Base-by-base conservation (phyloP, 2,329 filamentous ascomycete species). In the Aspergillus unguis region DNA sequence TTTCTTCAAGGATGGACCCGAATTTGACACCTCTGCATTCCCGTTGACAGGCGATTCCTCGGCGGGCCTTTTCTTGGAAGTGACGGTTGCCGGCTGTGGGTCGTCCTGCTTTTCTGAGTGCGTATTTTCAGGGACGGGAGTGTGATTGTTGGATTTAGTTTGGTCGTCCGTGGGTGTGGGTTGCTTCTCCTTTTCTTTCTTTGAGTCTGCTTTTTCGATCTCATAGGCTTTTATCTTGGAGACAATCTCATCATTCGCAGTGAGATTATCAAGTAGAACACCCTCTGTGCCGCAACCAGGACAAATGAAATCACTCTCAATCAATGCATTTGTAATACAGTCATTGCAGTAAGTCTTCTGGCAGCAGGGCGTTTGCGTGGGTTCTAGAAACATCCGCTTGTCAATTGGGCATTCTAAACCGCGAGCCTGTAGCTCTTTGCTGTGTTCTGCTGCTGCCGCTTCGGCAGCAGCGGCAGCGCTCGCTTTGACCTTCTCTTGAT, bases 341-440 rank as follows among this genome's bases (percentile, higher is more conserved):
- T 96, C 91, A 84, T 94, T 94, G 82, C 94, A 99, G 81, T 95
- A 99, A 70, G 92, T 96, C 83, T 88, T 95, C 77, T 88, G 84
- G 81, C 94, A 99, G 83, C 94, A 99, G 62, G 94, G 92, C 69
- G 94, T 97, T 84, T 96, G 95, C 82, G 95, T 94, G 82, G 94
- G 92, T 73, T 96, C 90, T 85, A 95, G 86, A 77, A 97, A 96
- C 83, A 96, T 87, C 75, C 90, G 92, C 77, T 95, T 95, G 85
- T 97, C 94, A 80, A 97, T 88, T 61, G 91, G 83, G 80, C 94
- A 99, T 74, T 94, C 87, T 69, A 99, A 79, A 61, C 92, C 92
- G 66, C 84, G 86, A 72, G 94, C 88, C 75, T 90, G 87, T 64
- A 96, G 77, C 71, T 92, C 90, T 77, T 94, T 92, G 77, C 89